Evolutionary conservation across 345 rosid species (phyloP).

Genomic region (Ricinus communis): DNA sequence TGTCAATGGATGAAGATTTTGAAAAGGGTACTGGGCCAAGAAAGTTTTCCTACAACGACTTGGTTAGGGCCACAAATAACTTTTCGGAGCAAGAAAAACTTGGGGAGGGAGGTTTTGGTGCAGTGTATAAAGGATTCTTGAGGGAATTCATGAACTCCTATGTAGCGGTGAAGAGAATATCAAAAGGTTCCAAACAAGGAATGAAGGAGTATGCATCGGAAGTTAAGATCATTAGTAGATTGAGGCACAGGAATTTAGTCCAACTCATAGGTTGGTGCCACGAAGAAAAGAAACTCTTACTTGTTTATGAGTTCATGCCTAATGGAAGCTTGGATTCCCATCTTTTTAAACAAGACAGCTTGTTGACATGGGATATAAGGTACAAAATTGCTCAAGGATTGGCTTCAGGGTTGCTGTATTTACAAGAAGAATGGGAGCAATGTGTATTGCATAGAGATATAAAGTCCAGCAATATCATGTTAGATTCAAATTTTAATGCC

Average conservation of each 20-base stretch:
- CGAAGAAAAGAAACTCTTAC: neutral
- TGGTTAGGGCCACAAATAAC: neutral
- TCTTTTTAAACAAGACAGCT: neutral
- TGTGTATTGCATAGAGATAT: constrained; percentile 7
- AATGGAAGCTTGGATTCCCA: constrained; percentile 9
- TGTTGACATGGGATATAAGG: neutral
- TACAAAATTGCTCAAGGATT: neutral
- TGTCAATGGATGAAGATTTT: too few species aligned
- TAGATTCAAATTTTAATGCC: neutral
- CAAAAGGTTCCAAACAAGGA: constrained; percentile 8
- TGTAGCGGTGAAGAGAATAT: neutral
- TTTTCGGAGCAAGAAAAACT: neutral
- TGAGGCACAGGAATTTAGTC: constrained; percentile 7
- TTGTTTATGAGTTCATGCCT: constrained; percentile 11
- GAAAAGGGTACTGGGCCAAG: too few species aligned
- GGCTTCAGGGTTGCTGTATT: neutral
- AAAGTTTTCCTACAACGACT: too few species aligned
- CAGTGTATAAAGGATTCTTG: neutral
- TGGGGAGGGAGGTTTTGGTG: constrained; percentile 1
- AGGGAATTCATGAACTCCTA: neutral
- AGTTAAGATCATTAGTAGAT: neutral
- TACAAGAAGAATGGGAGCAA: neutral
- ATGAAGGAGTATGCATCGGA: neutral
- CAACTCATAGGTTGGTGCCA: constrained; percentile 18
- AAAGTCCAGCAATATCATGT: too few species aligned